Base-by-base conservation (phyloP, 192 early-diverging fungal species). In the Thamnidium elegans region DNA sequence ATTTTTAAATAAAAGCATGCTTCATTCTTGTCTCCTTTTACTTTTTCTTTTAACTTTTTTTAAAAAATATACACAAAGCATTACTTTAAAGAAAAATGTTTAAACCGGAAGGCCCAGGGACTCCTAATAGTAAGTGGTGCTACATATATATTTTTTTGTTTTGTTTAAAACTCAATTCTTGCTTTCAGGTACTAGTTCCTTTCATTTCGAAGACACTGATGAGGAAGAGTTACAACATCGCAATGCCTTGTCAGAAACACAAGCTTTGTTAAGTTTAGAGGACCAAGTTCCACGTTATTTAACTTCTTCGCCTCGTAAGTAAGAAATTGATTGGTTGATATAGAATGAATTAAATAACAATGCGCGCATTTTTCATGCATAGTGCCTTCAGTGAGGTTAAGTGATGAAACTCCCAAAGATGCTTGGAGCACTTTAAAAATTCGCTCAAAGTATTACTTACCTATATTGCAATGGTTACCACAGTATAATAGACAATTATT, bases 391-490 rank as follows among this genome's bases (percentile, higher is more conserved):
- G 20, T 17, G 34, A 19, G 23, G 15, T 3, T 31, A 13, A 20
- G 23, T 15, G 71, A 63, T 13, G 65, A 58, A 19, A 13, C 50
- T 17, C 71, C 65, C 9, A 67, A 61, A 34, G 66, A 73, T 39
- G 48, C 44, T 11, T 73, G 65, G 71, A 56, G 26, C 15, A 72
- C 55, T 0, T 79, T 87, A 60, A 78, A 69, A 62, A 88, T 81
- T 5, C 83, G 94, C 21, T 56, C 90, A 31, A 88, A 88, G 50
- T 96, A 97, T 81, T 98, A 97, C 70, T 89, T 98, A 44, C 96
- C 96, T 10, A 86, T 95, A n/a, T 74, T 93, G 20, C 86, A 90
- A 11, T 98, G 96, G 96, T 72, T 96, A 17, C 93, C 95, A 13
- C 69, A 72, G n/a, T 97, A 96, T 77, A 72, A 79, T 19, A 39